Conservation (phyloP, 257 asterid species). For the Solanum pimpinellifolium region DNA sequence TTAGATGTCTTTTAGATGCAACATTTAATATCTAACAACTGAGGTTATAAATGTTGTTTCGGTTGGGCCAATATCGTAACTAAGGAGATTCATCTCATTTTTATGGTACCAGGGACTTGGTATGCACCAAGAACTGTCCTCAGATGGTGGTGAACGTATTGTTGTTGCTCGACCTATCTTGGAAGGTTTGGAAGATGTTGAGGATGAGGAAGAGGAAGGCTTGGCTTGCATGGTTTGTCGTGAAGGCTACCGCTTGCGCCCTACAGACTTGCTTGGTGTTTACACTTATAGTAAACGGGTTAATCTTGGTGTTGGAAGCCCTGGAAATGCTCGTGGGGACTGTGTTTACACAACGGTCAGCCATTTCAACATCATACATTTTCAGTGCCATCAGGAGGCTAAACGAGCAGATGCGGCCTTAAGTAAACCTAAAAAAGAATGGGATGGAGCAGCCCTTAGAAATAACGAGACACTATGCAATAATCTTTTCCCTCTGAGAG, state of each 20-base stretch:
- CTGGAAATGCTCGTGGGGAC: constrained; percentile 91
- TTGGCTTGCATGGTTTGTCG: constrained; percentile 99
- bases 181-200: constrained; percentile 89
- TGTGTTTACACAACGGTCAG: constrained; percentile 97
- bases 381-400: constrained; percentile 99
- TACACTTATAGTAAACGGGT: constrained; percentile 96
- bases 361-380: constrained; percentile 96
- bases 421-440: constrained; percentile 83
- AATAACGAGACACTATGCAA: constrained; percentile 93
- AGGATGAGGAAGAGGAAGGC: constrained; percentile 84
- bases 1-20: neutral
- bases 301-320: constrained; percentile 72
- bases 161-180: constrained; percentile 76
- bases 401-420: constrained; percentile 96
- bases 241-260: constrained; percentile 86
- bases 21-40: neutral
- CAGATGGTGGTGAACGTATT: constrained; percentile 94
- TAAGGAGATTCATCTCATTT: neutral
- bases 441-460: constrained; percentile 99
- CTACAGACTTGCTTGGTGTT: constrained; percentile 77
- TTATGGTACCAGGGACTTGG: constrained; percentile 69
- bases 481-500: constrained; percentile 82
- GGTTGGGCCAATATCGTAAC: neutral
- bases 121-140: constrained; percentile 66
- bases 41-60: neutral